Evolutionary conservation across 805 yeast species (phyloP).

Genomic region (Ogataea dorogensis): DNA sequence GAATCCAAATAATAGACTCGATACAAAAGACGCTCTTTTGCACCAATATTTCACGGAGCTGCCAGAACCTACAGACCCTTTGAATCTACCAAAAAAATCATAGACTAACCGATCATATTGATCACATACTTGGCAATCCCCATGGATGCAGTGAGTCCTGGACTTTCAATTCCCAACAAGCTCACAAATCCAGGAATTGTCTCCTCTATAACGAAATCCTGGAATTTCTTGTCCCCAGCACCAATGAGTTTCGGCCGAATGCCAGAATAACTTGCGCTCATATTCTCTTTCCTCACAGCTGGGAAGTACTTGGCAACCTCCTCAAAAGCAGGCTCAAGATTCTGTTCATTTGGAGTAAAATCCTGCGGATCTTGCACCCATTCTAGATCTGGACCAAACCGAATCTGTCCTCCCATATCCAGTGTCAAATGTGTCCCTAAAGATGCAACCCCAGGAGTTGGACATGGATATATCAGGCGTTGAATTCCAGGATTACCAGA

Average conservation of each 20-base stretch:
- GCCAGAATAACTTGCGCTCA: slow-evolving; percentile 73
- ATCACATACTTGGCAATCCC: slow-evolving; percentile 77
- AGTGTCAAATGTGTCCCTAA: slow-evolving; percentile 87
- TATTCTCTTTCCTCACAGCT: slow-evolving; percentile 44
- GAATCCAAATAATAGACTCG: slow-evolving; percentile 76
- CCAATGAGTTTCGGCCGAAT: slow-evolving; percentile 75
- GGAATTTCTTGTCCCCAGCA: slow-evolving; percentile 46
- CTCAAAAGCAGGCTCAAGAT: slow-evolving; percentile 52
- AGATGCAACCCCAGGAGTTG: slow-evolving; percentile 67
- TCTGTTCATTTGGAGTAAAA: slow-evolving; percentile 46
- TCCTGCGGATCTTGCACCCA: slow-evolving; percentile 59
- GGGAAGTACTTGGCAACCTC: slow-evolving; percentile 68
- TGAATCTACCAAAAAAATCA: slow-evolving; percentile 45
- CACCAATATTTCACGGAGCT: slow-evolving; percentile 68
- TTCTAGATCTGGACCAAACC: slow-evolving; percentile 88
- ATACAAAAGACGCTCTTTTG: slow-evolving; percentile 59
- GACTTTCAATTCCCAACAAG: slow-evolving; percentile 82
- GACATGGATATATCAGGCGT: slow-evolving; percentile 75
- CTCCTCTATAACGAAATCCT: slow-evolving; percentile 74
- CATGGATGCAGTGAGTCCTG: slow-evolving; percentile 81
- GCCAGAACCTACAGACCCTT: slow-evolving; percentile 74
- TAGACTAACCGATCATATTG: slow-evolving; percentile 25
- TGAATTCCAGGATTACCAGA: slow-evolving; percentile 42
- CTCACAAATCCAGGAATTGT: slow-evolving; percentile 79
- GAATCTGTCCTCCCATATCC: slow-evolving; percentile 73